These are phyloP conservation scores for Mesostigma viride DNA, from an alignment of 139 green algal genomes.

Conservation along the genomic window DNA sequence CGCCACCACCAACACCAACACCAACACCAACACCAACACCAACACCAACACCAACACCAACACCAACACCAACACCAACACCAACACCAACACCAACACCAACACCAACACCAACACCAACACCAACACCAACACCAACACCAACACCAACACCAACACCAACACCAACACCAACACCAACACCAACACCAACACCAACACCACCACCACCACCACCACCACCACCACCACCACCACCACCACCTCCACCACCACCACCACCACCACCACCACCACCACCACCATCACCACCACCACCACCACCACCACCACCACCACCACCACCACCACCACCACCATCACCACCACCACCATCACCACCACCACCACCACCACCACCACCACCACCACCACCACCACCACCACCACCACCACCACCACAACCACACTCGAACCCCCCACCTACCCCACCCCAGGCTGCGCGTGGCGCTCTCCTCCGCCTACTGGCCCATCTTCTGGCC, in stretches of 20 bases:
- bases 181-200: too few species aligned
- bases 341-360: neutral
- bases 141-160: neutral
- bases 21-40: too few species aligned
- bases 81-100: neutral
- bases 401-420: conserved; percentile 15
- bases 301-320: neutral
- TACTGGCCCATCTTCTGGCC: too few species aligned
- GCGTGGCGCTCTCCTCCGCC: too few species aligned
- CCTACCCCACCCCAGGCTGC: too few species aligned
- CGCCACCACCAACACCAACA: too few species aligned
- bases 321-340: neutral
- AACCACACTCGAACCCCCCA: neutral
- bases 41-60: too few species aligned
- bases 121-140: neutral
- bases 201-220: neutral
- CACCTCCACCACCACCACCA: neutral
- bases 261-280: neutral
- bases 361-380: neutral
- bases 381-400: neutral
- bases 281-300: neutral
- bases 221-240: neutral
- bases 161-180: neutral
- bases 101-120: neutral
- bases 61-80: neutral